Evolutionary conservation across 768 basidiomycete species (phyloP).

Genomic region (Gelatoporia subvermispora): DNA sequence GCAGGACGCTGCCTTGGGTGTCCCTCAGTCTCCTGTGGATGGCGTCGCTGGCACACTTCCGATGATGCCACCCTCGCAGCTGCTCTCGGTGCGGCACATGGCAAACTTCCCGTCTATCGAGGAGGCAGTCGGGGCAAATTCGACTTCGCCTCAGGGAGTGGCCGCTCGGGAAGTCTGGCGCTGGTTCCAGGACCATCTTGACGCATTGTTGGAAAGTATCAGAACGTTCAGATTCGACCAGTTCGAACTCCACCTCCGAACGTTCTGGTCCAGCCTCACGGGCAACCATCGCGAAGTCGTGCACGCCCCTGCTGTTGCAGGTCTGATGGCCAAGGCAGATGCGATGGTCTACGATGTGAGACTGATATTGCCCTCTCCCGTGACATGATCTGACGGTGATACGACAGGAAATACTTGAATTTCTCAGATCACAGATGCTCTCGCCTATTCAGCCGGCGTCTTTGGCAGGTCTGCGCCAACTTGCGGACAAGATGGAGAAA

Average conservation of each 20-base stretch:
- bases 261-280: conserved; percentile 76
- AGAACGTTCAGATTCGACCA: conserved; percentile 80
- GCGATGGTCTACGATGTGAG: conserved; percentile 88
- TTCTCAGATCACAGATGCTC: conserved; percentile 79
- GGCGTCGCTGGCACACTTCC: conserved; percentile 37
- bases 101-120: conserved; percentile 83
- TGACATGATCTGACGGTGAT: conserved; percentile 16
- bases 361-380: conserved; percentile 9
- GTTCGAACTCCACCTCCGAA: conserved; percentile 81
- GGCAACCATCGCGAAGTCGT: conserved; percentile 83
- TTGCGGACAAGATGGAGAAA: conserved; percentile 91
- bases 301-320: conserved; percentile 84
- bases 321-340: conserved; percentile 85
- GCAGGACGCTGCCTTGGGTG: conserved; percentile 48
- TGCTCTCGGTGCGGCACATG: conserved; percentile 67
- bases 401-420: conserved; percentile 78
- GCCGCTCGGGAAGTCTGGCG: conserved; percentile 86
- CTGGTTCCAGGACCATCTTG: conserved; percentile 90
- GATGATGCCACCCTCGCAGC: conserved; percentile 43
- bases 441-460: conserved; percentile 67
- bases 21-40: conserved; percentile 48
- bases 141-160: conserved; percentile 70
- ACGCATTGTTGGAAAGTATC: conserved; percentile 74
- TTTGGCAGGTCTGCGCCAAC: conserved; percentile 66
- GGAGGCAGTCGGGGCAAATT: conserved; percentile 72